A percentile compares a stretch with the other conserved stretches of the same genome.
Evolutionary conservation across 441 rosid genomes (phyloP).

Genomic region (Syzygium syzygioides): DNA sequence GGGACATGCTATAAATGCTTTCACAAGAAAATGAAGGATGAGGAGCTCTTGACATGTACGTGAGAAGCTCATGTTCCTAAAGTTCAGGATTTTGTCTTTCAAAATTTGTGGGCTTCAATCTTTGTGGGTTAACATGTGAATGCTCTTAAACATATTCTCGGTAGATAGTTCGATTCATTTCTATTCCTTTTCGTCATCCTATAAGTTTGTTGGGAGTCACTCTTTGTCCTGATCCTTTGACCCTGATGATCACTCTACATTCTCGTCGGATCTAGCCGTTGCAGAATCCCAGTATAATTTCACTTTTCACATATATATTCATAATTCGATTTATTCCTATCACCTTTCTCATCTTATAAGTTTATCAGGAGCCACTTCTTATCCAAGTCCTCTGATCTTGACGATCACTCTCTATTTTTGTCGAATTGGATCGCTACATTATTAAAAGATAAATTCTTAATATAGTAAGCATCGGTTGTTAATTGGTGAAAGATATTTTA

Average conservation of each 20-base stretch:
- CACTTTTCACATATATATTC: no score
- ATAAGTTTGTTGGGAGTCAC: accelerated
- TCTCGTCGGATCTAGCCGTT: accelerated
- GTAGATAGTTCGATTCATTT: no score
- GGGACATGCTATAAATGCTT: not conserved
- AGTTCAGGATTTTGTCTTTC: not conserved
- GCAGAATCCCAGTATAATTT: accelerated
- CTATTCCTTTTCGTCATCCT: accelerated
- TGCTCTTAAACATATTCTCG: no score
- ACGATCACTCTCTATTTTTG: accelerated
- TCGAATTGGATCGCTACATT: accelerated
- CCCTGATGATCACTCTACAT: accelerated
- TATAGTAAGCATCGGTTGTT: no score
- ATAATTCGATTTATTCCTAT: accelerated
- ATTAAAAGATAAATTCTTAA: no score
- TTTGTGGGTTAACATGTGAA: not conserved
- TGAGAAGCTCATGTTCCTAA: not conserved
- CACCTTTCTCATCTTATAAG: accelerated
- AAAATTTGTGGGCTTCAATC: not conserved
- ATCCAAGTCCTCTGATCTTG: accelerated
- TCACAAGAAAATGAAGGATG: no score
- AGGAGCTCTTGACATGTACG: not conserved
- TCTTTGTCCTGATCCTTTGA: accelerated
- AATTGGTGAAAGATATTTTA: no score
- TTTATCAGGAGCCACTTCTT: accelerated